Percentiles rank a stretch among this genome's conserved stretches.
These are phyloP conservation scores for Oxyria digyna DNA, from an alignment of 148 eudicot species.

Conservation along the genomic window DNA sequence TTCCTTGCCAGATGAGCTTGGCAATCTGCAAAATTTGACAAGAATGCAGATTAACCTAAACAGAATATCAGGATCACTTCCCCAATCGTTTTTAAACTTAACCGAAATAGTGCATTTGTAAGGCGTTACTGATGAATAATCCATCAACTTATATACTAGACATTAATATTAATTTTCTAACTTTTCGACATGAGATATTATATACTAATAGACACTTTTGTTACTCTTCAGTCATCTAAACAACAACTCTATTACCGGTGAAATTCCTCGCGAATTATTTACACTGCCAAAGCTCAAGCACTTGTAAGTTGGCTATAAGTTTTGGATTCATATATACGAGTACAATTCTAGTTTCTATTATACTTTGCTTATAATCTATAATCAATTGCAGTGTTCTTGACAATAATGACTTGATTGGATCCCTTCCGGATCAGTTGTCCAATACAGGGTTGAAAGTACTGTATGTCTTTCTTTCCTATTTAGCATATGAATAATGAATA, in stretches of 20 bases:
- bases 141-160: too few species aligned
- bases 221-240: constrained; percentile 45
- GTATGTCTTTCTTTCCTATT: constrained; percentile 28
- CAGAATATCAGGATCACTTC: constrained; percentile 59
- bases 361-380: neutral
- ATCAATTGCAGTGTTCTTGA: constrained; percentile 55
- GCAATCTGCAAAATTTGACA: constrained; percentile 40
- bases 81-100: constrained; percentile 63
- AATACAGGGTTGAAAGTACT: constrained; percentile 37
- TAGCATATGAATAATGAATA: too few species aligned
- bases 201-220: too few species aligned
- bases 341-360: too few species aligned
- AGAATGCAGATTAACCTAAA: constrained; percentile 77
- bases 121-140: constrained; percentile 22
- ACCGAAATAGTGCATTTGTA: constrained; percentile 49
- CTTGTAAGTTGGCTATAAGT: constrained; percentile 56
- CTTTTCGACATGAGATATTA: too few species aligned
- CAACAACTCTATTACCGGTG: constrained; percentile 79
- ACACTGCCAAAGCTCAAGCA: constrained; percentile 44
- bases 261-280: constrained; percentile 58
- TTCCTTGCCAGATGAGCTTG: constrained; percentile 62
- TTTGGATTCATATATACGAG: too few species aligned
- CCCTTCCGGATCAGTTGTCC: constrained; percentile 58
- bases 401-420: constrained; percentile 68
- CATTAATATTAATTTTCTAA: too few species aligned